Conservation (phyloP, 306 rosid genomes). For the Fagus sylvatica region DNA sequence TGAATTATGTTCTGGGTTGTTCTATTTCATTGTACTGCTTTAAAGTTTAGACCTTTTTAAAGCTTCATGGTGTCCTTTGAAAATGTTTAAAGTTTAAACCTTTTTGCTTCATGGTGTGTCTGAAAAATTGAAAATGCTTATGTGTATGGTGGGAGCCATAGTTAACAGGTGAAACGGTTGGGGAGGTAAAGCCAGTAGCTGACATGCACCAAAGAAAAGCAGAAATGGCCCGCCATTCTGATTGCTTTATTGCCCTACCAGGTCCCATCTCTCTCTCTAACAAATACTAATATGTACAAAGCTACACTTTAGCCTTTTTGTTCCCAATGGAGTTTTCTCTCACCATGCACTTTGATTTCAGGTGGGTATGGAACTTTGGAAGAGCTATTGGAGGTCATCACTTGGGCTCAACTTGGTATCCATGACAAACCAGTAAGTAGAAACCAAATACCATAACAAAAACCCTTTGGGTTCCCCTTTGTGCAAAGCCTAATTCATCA, state of each 20-base stretch:
- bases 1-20: neutral
- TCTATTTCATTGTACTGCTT: neutral
- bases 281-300: neutral
- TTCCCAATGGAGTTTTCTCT: neutral
- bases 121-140: neutral
- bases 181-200: conserved; percentile 53
- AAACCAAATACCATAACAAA: neutral
- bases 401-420: conserved; percentile 69
- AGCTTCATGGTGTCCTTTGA: neutral
- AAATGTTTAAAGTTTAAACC: neutral
- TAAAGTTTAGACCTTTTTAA: neutral
- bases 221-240: conserved; percentile 73
- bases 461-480: neutral
- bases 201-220: conserved; percentile 71
- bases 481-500: neutral
- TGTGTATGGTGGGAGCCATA: conserved; percentile 31
- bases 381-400: conserved; percentile 56
- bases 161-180: conserved; percentile 63
- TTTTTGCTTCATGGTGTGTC: neutral
- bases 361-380: conserved; percentile 65
- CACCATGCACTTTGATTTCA: conserved; percentile 14
- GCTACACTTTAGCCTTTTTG: neutral
- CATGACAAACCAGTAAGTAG: conserved; percentile 63
- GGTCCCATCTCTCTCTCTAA: conserved; percentile 35
- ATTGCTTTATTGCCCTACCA: conserved; percentile 63